These are phyloP conservation scores for Scorias spongiosa DNA, from an alignment of 2,329 filamentous ascomycete genomes.

Conservation along the genomic window DNA sequence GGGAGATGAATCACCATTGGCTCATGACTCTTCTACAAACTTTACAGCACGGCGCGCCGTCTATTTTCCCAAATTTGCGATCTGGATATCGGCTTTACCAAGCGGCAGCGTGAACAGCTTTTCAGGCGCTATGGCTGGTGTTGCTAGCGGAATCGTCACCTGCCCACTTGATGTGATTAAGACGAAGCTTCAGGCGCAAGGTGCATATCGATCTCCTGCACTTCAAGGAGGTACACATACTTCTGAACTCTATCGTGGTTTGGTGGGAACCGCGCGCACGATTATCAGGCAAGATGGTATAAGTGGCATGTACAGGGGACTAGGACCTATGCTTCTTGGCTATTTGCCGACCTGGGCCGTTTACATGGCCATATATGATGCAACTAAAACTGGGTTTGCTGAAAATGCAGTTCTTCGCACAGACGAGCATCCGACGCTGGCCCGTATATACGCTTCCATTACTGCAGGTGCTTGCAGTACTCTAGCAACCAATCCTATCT, in stretches of 20 bases:
- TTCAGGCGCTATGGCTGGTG: slow-evolving; percentile 74
- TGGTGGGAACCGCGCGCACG: slow-evolving; percentile 68
- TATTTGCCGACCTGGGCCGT: slow-evolving; percentile 98
- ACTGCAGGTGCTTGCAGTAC: slow-evolving; percentile 86
- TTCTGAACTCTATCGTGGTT: slow-evolving; percentile 58
- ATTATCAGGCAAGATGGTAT: slow-evolving; percentile 85
- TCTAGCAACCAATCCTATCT: slow-evolving; percentile 90
- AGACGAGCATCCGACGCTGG: slow-evolving; percentile 50
- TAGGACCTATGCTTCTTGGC: slow-evolving; percentile 87
- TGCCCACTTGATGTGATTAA: slow-evolving; percentile 98
- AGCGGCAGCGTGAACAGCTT: slow-evolving; percentile 58
- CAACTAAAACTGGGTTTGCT: slow-evolving; percentile 56
- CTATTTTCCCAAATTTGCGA: slow-evolving; percentile 22
- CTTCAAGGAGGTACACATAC: slow-evolving; percentile 21
- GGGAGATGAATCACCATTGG: neutral
- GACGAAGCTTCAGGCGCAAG: slow-evolving; percentile 92
- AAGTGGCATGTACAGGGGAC: slow-evolving; percentile 77
- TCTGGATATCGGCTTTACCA: slow-evolving; percentile 33
- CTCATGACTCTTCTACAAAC: no score
- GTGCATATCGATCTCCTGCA: slow-evolving; percentile 48
- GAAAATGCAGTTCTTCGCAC: neutral
- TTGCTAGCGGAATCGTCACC: slow-evolving; percentile 85
- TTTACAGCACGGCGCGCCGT: neutral
- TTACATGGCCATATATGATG: slow-evolving; percentile 93
- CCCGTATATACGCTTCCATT: slow-evolving; percentile 80